Percentiles rank a stretch among this genome's conserved stretches.
Evolutionary conservation across 495 filamentous ascomycete genomes (phyloP).

Genomic region (Penicillium steckii): DNA sequence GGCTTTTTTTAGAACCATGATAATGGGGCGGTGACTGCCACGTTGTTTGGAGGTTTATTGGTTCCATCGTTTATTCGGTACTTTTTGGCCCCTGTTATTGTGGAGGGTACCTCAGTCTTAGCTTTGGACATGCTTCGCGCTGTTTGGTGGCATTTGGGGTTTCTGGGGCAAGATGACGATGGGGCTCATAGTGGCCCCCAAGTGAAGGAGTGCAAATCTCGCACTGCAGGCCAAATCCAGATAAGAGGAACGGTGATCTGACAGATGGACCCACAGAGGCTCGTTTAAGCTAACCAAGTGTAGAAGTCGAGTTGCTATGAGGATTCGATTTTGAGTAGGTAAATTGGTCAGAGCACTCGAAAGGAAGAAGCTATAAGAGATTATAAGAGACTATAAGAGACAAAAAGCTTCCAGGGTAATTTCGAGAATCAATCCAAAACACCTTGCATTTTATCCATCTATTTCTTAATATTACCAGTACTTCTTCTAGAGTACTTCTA

Average conservation of each 20-base stretch:
- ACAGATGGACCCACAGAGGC: not conserved
- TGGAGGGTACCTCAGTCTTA: not conserved
- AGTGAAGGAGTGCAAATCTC: not conserved
- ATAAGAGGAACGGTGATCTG: not conserved
- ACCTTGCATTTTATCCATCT: not conserved
- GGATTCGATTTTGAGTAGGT: not conserved
- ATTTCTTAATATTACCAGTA: not conserved
- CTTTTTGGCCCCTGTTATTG: not conserved
- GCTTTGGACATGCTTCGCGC: not conserved
- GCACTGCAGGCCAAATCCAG: not conserved
- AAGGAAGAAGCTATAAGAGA: too few relatives aligned
- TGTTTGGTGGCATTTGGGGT: not conserved
- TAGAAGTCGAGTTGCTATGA: not conserved
- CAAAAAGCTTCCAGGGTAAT: not conserved
- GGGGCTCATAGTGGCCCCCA: not conserved
- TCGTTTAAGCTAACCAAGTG: not conserved
- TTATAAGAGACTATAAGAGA: not conserved
- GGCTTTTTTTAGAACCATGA: not conserved
- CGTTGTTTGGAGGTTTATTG: not conserved
- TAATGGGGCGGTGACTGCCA: not conserved
- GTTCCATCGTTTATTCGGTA: not conserved
- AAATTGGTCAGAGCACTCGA: too few relatives aligned
- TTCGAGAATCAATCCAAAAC: not conserved
- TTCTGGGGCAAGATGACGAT: not conserved
- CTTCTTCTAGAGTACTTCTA: too few relatives aligned